phyloP scores from a whole-genome alignment of 2,329 filamentous ascomycete genomes.

The Zymoseptoria crescenta region DNA sequence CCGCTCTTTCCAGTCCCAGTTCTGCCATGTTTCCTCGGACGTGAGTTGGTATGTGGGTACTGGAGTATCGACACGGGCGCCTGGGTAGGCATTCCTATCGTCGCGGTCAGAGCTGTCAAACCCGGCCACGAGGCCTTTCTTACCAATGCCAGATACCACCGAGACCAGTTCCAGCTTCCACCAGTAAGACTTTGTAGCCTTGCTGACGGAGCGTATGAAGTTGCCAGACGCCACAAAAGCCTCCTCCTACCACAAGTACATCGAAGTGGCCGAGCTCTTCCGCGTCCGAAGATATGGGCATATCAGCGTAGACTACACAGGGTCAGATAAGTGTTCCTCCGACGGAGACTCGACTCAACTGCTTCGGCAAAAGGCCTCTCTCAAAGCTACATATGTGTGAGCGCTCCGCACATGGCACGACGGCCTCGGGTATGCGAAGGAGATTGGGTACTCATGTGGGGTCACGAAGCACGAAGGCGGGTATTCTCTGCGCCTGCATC shows the following conservation, averaged over 20 bases:
- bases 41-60: constrained; percentile 39
- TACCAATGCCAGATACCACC: constrained; percentile 7
- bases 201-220: constrained; percentile 1
- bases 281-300: neutral
- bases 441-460: neutral
- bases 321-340: too few relatives aligned
- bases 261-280: neutral
- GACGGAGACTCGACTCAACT: too few relatives aligned
- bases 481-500: neutral
- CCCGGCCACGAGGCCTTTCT: neutral
- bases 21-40: constrained; percentile 38
- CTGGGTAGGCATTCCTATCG: constrained; percentile 9
- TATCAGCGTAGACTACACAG: neutral
- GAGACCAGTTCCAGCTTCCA: constrained; percentile 1
- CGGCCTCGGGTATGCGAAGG: neutral
- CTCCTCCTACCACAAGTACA: constrained; percentile 3
- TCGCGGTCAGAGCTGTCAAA: neutral
- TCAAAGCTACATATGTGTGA: neutral
- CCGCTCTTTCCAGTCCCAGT: constrained; percentile 44
- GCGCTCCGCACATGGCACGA: neutral
- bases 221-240: constrained; percentile 4
- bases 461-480: neutral
- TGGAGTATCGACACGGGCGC: constrained; percentile 6
- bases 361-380: too few relatives aligned
- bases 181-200: constrained; percentile 1